A percentile compares a stretch with the other conserved stretches of the same genome.
Conservation (phyloP, 306 rosid genomes). For the Purshia tridentata region DNA sequence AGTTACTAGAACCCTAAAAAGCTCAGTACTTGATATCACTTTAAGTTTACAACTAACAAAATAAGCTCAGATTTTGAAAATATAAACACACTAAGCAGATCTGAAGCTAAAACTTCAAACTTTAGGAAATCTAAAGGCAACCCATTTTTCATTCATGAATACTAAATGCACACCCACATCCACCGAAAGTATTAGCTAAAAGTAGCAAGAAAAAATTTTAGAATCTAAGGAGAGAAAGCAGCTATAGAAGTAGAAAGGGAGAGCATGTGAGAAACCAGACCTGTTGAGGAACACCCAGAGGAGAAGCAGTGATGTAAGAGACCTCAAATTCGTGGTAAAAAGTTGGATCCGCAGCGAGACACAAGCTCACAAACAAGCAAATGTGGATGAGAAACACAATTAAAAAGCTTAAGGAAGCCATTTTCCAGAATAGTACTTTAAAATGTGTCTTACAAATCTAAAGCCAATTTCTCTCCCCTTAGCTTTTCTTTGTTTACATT, state of each 20-base stretch:
- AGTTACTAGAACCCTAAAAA: constrained; percentile 10
- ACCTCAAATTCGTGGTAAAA: constrained; percentile 38
- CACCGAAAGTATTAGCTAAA: constrained; percentile 2
- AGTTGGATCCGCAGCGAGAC: constrained; percentile 48
- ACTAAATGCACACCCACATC: constrained; percentile 9
- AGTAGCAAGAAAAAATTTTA: background rate
- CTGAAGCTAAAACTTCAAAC: constrained; percentile 36
- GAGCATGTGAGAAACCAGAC: constrained; percentile 26
- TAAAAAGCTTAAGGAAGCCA: constrained; percentile 36
- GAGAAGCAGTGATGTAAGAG: constrained; percentile 56
- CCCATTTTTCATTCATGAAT: constrained; percentile 25
- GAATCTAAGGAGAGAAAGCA: background rate
- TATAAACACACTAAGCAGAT: constrained; percentile 32
- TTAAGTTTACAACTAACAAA: background rate
- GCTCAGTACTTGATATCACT: constrained; percentile 13
- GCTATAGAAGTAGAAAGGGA: background rate
- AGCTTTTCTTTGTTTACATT: constrained; percentile 40
- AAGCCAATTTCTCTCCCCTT: constrained; percentile 19
- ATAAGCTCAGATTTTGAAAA: constrained; percentile 19
- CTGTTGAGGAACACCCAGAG: constrained; percentile 54
- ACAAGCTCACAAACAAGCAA: constrained; percentile 39
- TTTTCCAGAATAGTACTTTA: constrained; percentile 23
- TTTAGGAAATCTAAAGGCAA: constrained; percentile 27
- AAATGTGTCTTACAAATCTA: constrained; percentile 16
- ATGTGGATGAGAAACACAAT: constrained; percentile 28